A percentile compares a stretch with the other conserved stretches of the same genome.
These are phyloP conservation scores for Saccharomyces uvarum DNA, from an alignment of 1,139 yeast species.

Conservation along the genomic window DNA sequence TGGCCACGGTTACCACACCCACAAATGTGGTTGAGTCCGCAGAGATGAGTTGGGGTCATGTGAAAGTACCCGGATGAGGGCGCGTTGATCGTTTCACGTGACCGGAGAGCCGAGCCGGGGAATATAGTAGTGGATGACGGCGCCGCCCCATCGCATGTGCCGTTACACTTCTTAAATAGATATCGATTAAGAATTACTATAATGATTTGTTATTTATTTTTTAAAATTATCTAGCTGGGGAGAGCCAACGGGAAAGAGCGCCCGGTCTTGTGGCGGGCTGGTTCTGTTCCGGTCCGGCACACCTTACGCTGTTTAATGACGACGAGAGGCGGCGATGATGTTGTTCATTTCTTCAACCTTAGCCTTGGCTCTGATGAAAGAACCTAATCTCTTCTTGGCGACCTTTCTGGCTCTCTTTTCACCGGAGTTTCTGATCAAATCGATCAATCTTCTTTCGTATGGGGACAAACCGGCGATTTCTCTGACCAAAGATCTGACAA, in stretches of 20 bases:
- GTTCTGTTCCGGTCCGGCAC: background rate
- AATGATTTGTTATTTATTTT: background rate
- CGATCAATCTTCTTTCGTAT: slow-evolving; percentile 99
- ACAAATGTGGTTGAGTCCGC: background rate
- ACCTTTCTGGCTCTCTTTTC: slow-evolving; percentile 99
- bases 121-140: background rate
- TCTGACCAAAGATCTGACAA: slow-evolving; percentile 90
- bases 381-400: slow-evolving; percentile 99
- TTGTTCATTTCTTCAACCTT: slow-evolving; percentile 98
- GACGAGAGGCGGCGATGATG: slow-evolving; percentile 97
- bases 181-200: slow-evolving; percentile 1
- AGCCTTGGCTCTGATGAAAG: slow-evolving; percentile 98
- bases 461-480: slow-evolving; percentile 99
- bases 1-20: background rate
- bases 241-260: background rate
- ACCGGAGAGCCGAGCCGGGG: background rate
- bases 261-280: background rate
- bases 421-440: slow-evolving; percentile 99
- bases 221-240: background rate
- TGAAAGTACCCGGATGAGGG: background rate
- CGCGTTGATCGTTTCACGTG: background rate
- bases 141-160: background rate
- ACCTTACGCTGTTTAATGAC: slow-evolving; percentile 39
- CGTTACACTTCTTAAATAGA: background rate
- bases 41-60: background rate